Percentiles rank a stretch among this genome's conserved stretches.
Conservation (phyloP, 495 filamentous ascomycete species). For the Mytilinidion resinicola region DNA sequence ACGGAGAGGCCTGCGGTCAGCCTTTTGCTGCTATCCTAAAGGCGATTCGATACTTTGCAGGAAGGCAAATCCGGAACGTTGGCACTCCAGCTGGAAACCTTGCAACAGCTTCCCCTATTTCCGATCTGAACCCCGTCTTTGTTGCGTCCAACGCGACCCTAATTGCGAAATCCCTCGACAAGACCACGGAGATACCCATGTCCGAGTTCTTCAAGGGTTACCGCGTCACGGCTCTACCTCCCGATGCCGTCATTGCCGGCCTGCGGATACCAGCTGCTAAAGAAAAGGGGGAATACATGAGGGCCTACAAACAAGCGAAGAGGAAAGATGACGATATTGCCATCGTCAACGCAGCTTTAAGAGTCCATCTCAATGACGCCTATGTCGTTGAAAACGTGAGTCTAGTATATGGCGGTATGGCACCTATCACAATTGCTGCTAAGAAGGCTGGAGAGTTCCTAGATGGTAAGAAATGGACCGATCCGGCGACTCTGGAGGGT, state of each 20-base stretch:
- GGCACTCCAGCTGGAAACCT: constrained; percentile 94
- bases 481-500: constrained; percentile 75
- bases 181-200: constrained; percentile 82
- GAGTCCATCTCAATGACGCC: constrained; percentile 57
- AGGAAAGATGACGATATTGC: constrained; percentile 96
- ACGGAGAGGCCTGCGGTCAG: constrained; percentile 66
- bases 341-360: constrained; percentile 80
- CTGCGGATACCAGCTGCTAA: constrained; percentile 74
- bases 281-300: constrained; percentile 62
- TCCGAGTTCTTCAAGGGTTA: constrained; percentile 89
- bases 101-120: constrained; percentile 92
- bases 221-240: constrained; percentile 71
- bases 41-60: constrained; percentile 87
- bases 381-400: constrained; percentile 63
- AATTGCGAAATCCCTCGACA: constrained; percentile 64
- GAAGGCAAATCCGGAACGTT: constrained; percentile 92
- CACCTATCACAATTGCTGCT: constrained; percentile 74
- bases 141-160: constrained; percentile 78
- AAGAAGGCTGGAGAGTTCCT: constrained; percentile 67
- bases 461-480: constrained; percentile 69
- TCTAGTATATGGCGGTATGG: constrained; percentile 89
- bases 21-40: constrained; percentile 68
- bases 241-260: constrained; percentile 75
- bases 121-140: constrained; percentile 91
- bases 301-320: constrained; percentile 91